Percentiles rank a stretch among this genome's conserved stretches.
These are phyloP conservation scores for Penicillium soppii DNA, from an alignment of 495 filamentous ascomycete species.

Conservation along the genomic window DNA sequence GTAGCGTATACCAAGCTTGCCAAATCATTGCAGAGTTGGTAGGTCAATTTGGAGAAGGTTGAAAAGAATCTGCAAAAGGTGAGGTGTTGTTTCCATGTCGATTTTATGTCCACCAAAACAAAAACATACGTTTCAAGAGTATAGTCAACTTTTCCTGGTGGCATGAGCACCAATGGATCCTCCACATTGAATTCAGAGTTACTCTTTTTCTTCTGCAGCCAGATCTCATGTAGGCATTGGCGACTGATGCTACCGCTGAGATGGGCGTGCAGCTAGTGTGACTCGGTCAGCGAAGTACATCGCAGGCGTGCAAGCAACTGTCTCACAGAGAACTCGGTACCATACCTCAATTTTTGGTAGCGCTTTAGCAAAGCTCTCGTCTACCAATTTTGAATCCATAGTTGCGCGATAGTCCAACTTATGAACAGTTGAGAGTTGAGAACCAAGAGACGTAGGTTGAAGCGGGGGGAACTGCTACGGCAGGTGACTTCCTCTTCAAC, in stretches of 20 bases:
- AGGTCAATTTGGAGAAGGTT: conserved; percentile 76
- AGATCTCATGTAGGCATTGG: conserved; percentile 73
- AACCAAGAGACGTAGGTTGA: neutral
- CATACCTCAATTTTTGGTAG: conserved; percentile 45
- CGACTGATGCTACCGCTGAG: conserved; percentile 79
- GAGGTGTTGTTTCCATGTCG: neutral
- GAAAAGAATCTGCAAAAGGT: conserved; percentile 63
- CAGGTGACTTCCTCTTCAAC: neutral
- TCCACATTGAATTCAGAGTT: conserved; percentile 52
- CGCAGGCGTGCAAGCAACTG: too few species aligned
- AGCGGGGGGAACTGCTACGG: neutral
- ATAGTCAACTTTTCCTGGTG: conserved; percentile 65
- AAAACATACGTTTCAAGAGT: conserved; percentile 63
- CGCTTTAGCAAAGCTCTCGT: conserved; percentile 29
- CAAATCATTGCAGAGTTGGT: conserved; percentile 63
- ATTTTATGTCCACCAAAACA: neutral
- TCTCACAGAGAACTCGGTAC: too few species aligned
- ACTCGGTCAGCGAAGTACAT: conserved; percentile 3
- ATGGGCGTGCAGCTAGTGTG: conserved; percentile 73
- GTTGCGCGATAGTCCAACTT: too few species aligned
- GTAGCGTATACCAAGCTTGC: conserved; percentile 62
- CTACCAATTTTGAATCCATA: conserved; percentile 33
- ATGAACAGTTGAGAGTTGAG: too few species aligned
- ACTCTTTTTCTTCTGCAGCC: conserved; percentile 54
- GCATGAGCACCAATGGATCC: conserved; percentile 70